Base-by-base conservation (phyloP, 177 flowering plant genomes). In the Vitis hybrid region DNA sequence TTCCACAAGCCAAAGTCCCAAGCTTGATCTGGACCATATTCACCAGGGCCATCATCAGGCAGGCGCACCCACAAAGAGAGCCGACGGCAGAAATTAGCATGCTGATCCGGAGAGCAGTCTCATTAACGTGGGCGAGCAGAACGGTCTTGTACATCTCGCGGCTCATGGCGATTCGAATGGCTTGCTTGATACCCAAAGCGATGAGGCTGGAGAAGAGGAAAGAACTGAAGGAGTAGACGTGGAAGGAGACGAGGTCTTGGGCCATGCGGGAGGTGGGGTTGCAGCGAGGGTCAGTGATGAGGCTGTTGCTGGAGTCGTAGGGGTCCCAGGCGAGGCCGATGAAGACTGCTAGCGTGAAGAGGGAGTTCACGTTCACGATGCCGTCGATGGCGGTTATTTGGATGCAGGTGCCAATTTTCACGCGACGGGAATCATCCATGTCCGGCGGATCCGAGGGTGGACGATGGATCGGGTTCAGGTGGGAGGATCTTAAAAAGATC, bases 321-420 rank as follows among this genome's bases (percentile, higher is more conserved):
- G 87, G 87, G 84, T 87, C 80, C 88, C 86, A 85, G 11, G 90
- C 55, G 8, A 88, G 79, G n/a, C 92, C 92, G 60, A 88, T 27
- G 87, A 89, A 87, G 75, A 85, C 91, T 75, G 91, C 91, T 21
- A 89, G 63, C 1, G 93, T 89, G 89, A 89, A 89, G 72, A 89
- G 86, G 48, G 93, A 87, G 84, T 89, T 89, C 52, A 83, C 89
- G 78, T 87, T 83, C 3, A 86, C 78, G 78, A 89, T 76, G 50
- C 87, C 91, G 83, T 89, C 91, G 0, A 89, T 78, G 52, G 93
- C 89, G 24, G 87, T 72, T 13, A 89, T 74, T 78, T 89, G 93
- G 69, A 87, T 79, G 78, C 81, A 77, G 50, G 93, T 84, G 16
- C 72, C 79, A 14, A 9, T 11, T 14, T 15, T 52, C 46, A 58